Conservation (phyloP, 2,329 filamentous ascomycete species). For the Cercospora beticola region DNA sequence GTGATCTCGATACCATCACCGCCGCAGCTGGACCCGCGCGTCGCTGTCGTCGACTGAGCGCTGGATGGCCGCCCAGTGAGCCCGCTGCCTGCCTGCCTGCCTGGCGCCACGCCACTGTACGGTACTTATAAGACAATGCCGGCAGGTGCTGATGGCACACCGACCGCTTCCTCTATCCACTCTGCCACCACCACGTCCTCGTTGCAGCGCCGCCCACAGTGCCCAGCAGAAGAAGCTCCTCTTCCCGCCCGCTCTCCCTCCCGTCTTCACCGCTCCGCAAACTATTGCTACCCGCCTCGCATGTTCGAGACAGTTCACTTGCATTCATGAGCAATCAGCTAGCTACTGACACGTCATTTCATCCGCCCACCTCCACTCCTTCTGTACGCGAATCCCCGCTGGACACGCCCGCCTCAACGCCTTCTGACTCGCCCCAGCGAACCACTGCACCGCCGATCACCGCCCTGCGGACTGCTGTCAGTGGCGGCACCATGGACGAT, state of each 20-base stretch:
- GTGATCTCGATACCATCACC: background rate
- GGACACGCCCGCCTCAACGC: slow-evolving; percentile 31
- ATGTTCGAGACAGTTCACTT: slow-evolving; percentile 52
- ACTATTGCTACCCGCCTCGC: background rate
- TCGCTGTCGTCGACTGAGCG: background rate
- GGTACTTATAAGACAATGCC: slow-evolving; percentile 6
- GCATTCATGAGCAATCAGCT: slow-evolving; percentile 30
- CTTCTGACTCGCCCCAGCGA: slow-evolving; percentile 28
- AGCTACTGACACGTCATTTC: slow-evolving; percentile 25
- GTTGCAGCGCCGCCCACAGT: background rate
- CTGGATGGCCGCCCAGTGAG: background rate
- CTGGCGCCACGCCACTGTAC: background rate
- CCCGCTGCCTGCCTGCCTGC: background rate
- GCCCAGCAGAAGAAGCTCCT: background rate
- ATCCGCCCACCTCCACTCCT: slow-evolving; percentile 20
- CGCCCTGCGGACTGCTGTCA: slow-evolving; percentile 24
- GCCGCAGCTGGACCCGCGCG: background rate
- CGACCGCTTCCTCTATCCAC: background rate
- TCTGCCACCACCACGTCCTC: background rate
- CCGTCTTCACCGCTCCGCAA: slow-evolving; percentile 4
- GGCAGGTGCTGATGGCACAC: slow-evolving; percentile 12
- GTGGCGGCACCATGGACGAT: slow-evolving; percentile 32
- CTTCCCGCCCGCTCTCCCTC: slow-evolving; percentile 5
- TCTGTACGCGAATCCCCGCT: slow-evolving; percentile 23
- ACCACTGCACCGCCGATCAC: slow-evolving; percentile 18